Evolutionary conservation across 2,329 filamentous ascomycete genomes (phyloP).

Genomic region (Grosmannia serpens): DNA sequence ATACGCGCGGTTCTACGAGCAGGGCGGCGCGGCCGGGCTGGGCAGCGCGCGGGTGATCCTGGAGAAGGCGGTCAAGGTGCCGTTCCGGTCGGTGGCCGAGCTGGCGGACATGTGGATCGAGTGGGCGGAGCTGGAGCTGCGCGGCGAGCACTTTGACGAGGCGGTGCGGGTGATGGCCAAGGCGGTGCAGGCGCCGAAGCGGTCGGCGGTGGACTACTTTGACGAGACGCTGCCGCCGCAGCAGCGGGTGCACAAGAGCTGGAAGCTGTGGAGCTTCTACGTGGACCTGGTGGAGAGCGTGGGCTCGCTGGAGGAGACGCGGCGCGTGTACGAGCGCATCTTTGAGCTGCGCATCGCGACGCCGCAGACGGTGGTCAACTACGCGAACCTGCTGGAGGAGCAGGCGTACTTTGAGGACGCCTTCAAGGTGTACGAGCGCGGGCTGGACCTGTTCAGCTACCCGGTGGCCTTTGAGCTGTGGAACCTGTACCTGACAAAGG

Average conservation of each 20-base stretch:
- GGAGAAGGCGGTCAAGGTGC: constrained; percentile 96
- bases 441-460: constrained; percentile 95
- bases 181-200: constrained; percentile 90
- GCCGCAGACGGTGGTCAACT: constrained; percentile 97
- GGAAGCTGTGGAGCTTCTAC: constrained; percentile 99
- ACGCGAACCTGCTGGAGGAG: constrained; percentile 89
- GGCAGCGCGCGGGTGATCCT: constrained; percentile 82
- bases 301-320: constrained; percentile 79
- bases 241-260: constrained; percentile 95
- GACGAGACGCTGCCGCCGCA: constrained; percentile 90
- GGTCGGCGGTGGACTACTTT: constrained; percentile 98
- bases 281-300: constrained; percentile 96
- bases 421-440: constrained; percentile 95
- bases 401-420: constrained; percentile 93
- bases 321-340: constrained; percentile 90
- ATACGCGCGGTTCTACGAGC: constrained; percentile 95
- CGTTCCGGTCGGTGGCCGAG: constrained; percentile 94
- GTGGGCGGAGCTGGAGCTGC: constrained; percentile 96
- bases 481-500: constrained; percentile 97
- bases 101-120: constrained; percentile 98
- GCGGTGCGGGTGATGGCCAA: constrained; percentile 95
- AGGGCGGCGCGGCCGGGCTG: constrained; percentile 71
- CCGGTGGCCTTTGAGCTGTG: constrained; percentile 96
- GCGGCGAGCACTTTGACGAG: constrained; percentile 90
- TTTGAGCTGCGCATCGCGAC: constrained; percentile 97